Evolutionary conservation across 2,329 filamentous ascomycete species (phyloP).

Genomic region (Penicillium sp.): DNA sequence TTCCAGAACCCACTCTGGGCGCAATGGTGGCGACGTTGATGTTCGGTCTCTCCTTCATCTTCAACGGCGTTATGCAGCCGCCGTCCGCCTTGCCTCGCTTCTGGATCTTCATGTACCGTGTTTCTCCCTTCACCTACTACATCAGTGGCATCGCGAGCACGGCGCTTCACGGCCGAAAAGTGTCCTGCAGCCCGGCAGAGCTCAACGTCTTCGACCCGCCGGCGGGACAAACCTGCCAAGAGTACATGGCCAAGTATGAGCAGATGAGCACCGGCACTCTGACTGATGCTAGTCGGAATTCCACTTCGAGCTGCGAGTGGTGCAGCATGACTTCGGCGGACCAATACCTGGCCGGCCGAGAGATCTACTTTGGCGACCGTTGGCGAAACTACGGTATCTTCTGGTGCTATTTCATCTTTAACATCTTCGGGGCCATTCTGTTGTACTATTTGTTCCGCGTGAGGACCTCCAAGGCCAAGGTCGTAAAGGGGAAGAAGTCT

Average conservation of each 20-base stretch:
- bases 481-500: constrained; percentile 8
- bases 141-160: constrained; percentile 63
- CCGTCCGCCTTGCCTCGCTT: constrained; percentile 60
- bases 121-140: constrained; percentile 55
- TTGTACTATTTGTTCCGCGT: constrained; percentile 51
- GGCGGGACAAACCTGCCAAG: constrained; percentile 53
- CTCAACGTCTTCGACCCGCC: constrained; percentile 63
- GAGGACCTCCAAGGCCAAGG: constrained; percentile 34
- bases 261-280: constrained; percentile 52
- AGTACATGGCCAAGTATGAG: constrained; percentile 59
- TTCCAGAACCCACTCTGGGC: constrained; percentile 13
- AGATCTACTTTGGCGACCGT: constrained; percentile 54
- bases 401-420: constrained; percentile 59
- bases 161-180: constrained; percentile 63
- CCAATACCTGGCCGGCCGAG: constrained; percentile 43
- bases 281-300: constrained; percentile 40
- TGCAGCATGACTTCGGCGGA: constrained; percentile 33
- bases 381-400: constrained; percentile 68
- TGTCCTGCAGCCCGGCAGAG: constrained; percentile 68
- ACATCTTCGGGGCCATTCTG: constrained; percentile 51
- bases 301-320: constrained; percentile 53
- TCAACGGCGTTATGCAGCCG: constrained; percentile 61
- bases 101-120: constrained; percentile 62
- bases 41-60: constrained; percentile 19
- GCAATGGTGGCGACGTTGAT: constrained; percentile 19